Evolutionary conservation across 2,329 filamentous ascomycete genomes (phyloP).

Genomic region (Talaromyces funiculosus): DNA sequence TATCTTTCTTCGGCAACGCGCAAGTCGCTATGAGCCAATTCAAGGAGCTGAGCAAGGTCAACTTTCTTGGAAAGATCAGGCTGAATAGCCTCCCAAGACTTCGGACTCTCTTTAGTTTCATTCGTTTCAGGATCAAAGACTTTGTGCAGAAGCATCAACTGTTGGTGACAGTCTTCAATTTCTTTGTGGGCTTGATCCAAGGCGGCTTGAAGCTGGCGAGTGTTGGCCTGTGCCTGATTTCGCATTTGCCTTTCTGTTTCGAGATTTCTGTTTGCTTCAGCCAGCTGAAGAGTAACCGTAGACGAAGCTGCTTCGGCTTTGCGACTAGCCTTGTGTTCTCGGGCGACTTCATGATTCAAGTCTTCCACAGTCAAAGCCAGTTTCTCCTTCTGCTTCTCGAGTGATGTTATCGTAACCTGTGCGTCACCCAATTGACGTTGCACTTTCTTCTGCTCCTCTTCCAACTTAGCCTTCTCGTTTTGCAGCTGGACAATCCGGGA

Average conservation of each 20-base stretch:
- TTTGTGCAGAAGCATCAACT: slow-evolving; percentile 76
- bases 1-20: slow-evolving; percentile 77
- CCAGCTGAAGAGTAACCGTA: slow-evolving; percentile 71
- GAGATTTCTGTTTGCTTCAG: slow-evolving; percentile 80
- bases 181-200: slow-evolving; percentile 77
- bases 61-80: slow-evolving; percentile 62
- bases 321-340: slow-evolving; percentile 82
- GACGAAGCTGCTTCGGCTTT: slow-evolving; percentile 87
- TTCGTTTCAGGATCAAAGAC: slow-evolving; percentile 73
- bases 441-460: slow-evolving; percentile 76
- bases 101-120: slow-evolving; percentile 57
- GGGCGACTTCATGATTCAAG: slow-evolving; percentile 81
- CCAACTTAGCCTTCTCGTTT: slow-evolving; percentile 72
- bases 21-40: slow-evolving; percentile 82
- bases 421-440: slow-evolving; percentile 80
- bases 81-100: slow-evolving; percentile 63
- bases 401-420: slow-evolving; percentile 71
- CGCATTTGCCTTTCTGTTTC: slow-evolving; percentile 86
- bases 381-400: slow-evolving; percentile 95
- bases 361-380: slow-evolving; percentile 83
- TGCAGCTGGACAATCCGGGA: slow-evolving; percentile 70
- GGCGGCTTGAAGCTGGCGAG: slow-evolving; percentile 70
- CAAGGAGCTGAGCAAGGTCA: slow-evolving; percentile 77
- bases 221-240: slow-evolving; percentile 77
- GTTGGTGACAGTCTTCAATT: slow-evolving; percentile 69